These are phyloP conservation scores for Scopulariopsis brevicaulis DNA, from an alignment of 2,329 filamentous ascomycete genomes.

Conservation along the genomic window DNA sequence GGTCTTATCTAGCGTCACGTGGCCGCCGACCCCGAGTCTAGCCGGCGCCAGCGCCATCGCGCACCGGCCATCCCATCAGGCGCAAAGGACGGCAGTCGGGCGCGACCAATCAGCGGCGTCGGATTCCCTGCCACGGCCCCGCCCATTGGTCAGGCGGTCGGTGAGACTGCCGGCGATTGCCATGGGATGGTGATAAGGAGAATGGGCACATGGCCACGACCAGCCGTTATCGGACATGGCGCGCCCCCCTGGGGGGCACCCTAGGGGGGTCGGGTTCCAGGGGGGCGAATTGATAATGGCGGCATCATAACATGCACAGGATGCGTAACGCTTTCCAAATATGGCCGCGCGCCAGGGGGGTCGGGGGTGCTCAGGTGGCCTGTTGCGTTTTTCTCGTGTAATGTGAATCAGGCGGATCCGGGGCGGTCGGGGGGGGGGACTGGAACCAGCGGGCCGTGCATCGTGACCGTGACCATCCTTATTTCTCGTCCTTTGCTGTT, in stretches of 20 bases:
- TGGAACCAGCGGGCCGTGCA: no score
- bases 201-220: neutral
- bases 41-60: no score
- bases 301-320: neutral
- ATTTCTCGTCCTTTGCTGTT: neutral
- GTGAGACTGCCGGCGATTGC: neutral
- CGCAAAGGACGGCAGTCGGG: neutral
- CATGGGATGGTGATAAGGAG: neutral
- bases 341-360: neutral
- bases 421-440: no score
- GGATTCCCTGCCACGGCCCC: neutral
- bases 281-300: neutral
- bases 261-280: neutral
- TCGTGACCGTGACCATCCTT: neutral
- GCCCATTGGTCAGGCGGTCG: neutral
- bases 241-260: neutral
- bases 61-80: neutral
- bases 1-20: conserved; percentile 1
- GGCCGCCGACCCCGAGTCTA: conserved; percentile 1
- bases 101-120: neutral
- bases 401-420: neutral
- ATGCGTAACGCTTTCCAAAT: neutral
- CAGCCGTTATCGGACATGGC: neutral
- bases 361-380: neutral
- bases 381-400: neutral